Base-by-base conservation (phyloP, 2,329 filamentous ascomycete species). In the Fusarium pininemorale region DNA sequence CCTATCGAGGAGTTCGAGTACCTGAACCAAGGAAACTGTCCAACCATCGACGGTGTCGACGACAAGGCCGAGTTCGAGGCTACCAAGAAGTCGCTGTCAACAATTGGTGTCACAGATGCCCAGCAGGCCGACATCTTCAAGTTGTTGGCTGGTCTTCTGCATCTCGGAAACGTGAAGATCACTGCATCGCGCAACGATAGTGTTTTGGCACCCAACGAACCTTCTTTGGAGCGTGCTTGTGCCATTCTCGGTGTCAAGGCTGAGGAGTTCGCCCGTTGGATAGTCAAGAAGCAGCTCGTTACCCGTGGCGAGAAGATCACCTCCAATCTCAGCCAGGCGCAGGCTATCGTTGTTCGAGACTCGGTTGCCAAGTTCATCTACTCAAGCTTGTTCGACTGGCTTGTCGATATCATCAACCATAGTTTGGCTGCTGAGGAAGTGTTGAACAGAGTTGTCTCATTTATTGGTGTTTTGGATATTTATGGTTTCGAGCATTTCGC, bases 401-500 rank as follows among this genome's bases (percentile, higher is more conserved):
- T 99, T 30, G 96, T 99, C n/a, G 95, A 98, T 78, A 94, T 93
- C 68, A 98, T 98, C 85, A 99, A 99, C 85, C 87, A 87, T 77
- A 95, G 95, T 81, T 87, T 99, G 77, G 96, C 96, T 18, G 95
- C 95, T 3, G 93, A 98, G 50, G 92, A 96, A 73, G 94, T 98
- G 42, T 83, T 98, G 59, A 91, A 88, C 77, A 90, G 94, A 45
- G 94, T 97, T 64, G 90, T 87, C 63, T 96, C 94, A 5, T 99
- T 99, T 83, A 99, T 99, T 79, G 96, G 96, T 83, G 96, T 99
- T 54, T 90, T 99, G 74, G 96, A 99, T 94, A 99, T 99, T 77
- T 98, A 98, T 83, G 96, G 96, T 73, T 99, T 99, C 80, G 96
- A 99, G 83, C 96, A 98, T 84, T 99, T 99, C 80, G 96, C 96